Percentiles rank a stretch among this genome's conserved stretches.
phyloP scores from a whole-genome alignment of 108 stramenopile species.

The Cyclotella baltica region DNA sequence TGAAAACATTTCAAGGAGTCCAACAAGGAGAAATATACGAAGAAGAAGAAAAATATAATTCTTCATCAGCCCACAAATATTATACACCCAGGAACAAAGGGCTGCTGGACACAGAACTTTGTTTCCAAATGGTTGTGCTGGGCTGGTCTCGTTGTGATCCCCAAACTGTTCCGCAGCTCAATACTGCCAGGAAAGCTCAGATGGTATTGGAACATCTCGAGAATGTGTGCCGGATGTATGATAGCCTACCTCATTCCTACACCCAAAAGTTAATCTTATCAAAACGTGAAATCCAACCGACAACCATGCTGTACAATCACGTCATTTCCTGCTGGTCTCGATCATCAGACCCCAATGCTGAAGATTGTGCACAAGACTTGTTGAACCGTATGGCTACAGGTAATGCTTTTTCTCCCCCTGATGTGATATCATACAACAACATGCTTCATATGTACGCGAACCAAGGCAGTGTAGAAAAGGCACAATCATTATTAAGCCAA shows the following conservation, averaged over 20 bases:
- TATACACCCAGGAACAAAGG: neutral
- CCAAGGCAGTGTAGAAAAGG: constrained; percentile 42
- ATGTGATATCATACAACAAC: constrained; percentile 55
- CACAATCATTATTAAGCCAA: constrained; percentile 33
- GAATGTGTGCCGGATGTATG: constrained; percentile 7
- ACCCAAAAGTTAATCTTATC: constrained; percentile 20
- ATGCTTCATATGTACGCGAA: constrained; percentile 60
- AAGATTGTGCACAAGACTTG: constrained; percentile 15
- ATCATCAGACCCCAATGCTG: constrained; percentile 28
- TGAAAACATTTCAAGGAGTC: no score
- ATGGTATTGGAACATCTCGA: constrained; percentile 34
- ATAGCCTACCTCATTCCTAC: neutral
- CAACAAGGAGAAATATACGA: no score
- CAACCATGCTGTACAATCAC: constrained; percentile 34
- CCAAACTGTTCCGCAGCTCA: neutral
- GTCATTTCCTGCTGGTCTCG: constrained; percentile 50
- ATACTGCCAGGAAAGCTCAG: constrained; percentile 39
- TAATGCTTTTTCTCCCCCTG: constrained; percentile 31
- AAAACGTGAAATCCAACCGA: constrained; percentile 25
- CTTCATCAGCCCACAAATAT: neutral
- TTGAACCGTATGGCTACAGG: constrained; percentile 27
- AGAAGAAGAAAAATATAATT: neutral
- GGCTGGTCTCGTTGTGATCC: constrained; percentile 51
- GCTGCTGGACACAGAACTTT: constrained; percentile 34
- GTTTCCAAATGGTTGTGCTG: constrained; percentile 34